Conservation (phyloP, 2,329 filamentous ascomycete species). For the Diaporthe sp. region DNA sequence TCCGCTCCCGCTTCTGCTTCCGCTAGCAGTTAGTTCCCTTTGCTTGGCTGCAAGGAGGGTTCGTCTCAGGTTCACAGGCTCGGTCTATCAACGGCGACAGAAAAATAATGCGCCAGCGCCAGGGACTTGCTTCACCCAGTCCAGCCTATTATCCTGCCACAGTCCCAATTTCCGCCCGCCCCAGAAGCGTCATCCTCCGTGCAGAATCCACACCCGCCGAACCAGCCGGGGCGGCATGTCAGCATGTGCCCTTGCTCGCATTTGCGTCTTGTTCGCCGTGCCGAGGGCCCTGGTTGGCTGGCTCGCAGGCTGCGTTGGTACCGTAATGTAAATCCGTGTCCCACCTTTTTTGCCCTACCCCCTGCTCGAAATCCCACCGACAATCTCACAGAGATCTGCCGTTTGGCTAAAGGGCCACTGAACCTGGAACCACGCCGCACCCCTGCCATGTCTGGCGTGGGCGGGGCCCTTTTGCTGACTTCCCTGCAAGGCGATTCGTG, state of each 20-base stretch:
- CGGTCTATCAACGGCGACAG: conserved; percentile 14
- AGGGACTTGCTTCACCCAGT: conserved; percentile 16
- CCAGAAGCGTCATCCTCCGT: conserved; percentile 25
- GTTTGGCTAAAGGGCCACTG: conserved; percentile 5
- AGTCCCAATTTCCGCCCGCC: conserved; percentile 18
- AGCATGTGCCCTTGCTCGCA: not conserved
- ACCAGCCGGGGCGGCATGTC: conserved; percentile 11
- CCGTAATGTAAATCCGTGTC: conserved; percentile 24
- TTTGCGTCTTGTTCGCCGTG: not conserved
- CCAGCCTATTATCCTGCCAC: conserved; percentile 29
- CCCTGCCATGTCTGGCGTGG: conserved; percentile 22
- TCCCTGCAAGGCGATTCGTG: conserved; percentile 35
- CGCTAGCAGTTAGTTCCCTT: not conserved
- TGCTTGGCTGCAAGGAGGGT: conserved; percentile 27
- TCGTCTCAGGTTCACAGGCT: conserved; percentile 27
- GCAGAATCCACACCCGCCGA: conserved; percentile 3
- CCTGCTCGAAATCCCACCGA: conserved; percentile 29
- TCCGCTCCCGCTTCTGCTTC: not conserved
- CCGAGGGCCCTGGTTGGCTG: conserved; percentile 11
- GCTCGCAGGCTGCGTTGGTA: not conserved
- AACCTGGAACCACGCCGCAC: conserved; percentile 29
- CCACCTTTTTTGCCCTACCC: conserved; percentile 6
- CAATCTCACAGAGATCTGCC: conserved; percentile 35
- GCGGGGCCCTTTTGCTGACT: conserved; percentile 31
- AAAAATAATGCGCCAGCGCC: conserved; percentile 12